A percentile compares a stretch with the other conserved stretches of the same genome.
Conservation (phyloP, 768 basidiomycete genomes). For the Suillus americanus region DNA sequence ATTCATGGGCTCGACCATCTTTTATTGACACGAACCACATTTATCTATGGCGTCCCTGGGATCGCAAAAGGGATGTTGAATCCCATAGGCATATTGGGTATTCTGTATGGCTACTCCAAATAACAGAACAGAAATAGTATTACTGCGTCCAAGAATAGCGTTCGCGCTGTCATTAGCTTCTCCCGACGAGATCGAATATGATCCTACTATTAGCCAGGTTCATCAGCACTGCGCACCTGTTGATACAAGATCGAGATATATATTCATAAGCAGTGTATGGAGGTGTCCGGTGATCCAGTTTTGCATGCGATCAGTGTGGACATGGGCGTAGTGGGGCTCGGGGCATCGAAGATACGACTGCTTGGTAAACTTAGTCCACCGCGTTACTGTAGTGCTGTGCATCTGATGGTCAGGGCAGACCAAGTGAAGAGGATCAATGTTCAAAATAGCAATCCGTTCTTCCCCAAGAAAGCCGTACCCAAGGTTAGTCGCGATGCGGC, state of each 20-base stretch:
- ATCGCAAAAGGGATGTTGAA: slow-evolving; percentile 24
- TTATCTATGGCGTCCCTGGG: slow-evolving; percentile 3
- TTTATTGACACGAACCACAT: slow-evolving; percentile 1
- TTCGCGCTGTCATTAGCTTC: not conserved
- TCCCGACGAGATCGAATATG: slow-evolving; percentile 1
- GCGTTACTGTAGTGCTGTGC: not conserved
- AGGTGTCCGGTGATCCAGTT: not conserved
- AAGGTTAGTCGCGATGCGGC: not conserved
- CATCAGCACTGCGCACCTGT: not conserved
- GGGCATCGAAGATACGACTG: not conserved
- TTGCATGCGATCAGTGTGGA: not conserved
- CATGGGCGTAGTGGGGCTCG: not conserved
- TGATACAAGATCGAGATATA: not conserved
- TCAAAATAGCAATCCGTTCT: not conserved
- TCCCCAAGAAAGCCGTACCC: not conserved
- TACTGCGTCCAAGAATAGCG: not conserved
- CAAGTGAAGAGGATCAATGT: not conserved
- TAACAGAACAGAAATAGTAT: not conserved
- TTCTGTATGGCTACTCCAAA: not conserved
- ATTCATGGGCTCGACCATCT: slow-evolving; percentile 9
- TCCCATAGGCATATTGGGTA: slow-evolving; percentile 11
- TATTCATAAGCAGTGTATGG: not conserved
- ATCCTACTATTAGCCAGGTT: not conserved
- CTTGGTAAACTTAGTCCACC: not conserved
- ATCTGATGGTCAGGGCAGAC: not conserved